These are phyloP conservation scores for Chionographis japonica DNA, from an alignment of 106 monocot species.

Conservation along the genomic window DNA sequence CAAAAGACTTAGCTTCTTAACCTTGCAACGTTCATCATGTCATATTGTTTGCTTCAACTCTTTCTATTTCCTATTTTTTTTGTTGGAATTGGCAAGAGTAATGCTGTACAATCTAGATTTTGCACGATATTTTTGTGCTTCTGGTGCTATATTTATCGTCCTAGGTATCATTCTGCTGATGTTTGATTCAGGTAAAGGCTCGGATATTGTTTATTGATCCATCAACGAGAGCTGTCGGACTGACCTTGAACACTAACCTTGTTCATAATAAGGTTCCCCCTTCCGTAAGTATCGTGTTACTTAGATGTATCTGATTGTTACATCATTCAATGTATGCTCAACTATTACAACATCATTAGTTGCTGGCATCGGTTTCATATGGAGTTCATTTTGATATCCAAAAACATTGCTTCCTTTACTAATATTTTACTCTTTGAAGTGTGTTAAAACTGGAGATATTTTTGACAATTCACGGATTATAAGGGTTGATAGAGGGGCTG, in stretches of 20 bases:
- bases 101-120: too few relatives aligned
- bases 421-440: slow-evolving; percentile 25
- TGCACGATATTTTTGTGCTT: too few relatives aligned
- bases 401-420: not conserved
- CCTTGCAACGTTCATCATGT: too few relatives aligned
- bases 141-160: too few relatives aligned
- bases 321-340: not conserved
- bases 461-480: slow-evolving; percentile 70
- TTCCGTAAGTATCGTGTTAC: slow-evolving; percentile 43
- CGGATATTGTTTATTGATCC: slow-evolving; percentile 94
- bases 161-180: not conserved
- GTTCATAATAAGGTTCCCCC: slow-evolving; percentile 54
- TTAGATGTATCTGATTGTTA: not conserved
- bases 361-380: not conserved
- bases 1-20: too few relatives aligned
- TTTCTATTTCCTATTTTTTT: not conserved
- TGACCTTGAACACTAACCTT: slow-evolving; percentile 70
- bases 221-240: slow-evolving; percentile 84
- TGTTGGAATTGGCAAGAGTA: not conserved
- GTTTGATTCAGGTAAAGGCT: slow-evolving; percentile 67
- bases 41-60: too few relatives aligned
- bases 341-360: not conserved
- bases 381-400: not conserved
- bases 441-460: slow-evolving; percentile 86
- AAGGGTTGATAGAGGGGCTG: slow-evolving; percentile 69